Evolutionary conservation across 140 eudicot species (phyloP).

Genomic region (Flaveria floridana): DNA sequence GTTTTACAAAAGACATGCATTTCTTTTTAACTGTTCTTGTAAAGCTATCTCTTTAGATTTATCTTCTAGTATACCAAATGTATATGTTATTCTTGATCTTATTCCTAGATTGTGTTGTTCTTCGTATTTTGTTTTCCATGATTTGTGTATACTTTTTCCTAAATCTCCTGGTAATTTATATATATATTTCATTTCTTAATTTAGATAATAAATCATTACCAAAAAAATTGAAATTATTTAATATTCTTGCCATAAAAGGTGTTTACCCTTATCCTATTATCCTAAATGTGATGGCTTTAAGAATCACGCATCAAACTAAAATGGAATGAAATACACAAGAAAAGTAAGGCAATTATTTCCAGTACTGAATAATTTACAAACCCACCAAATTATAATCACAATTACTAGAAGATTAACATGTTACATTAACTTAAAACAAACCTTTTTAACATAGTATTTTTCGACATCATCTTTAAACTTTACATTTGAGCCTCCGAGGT

Average conservation of each 20-base stretch:
- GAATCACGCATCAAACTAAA: not conserved
- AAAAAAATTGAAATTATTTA: not conserved
- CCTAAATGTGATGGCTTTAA: not conserved
- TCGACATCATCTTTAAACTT: slow-evolving; percentile 30
- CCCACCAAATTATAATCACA: slow-evolving; percentile 30
- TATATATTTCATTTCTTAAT: no score
- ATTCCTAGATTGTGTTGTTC: no score
- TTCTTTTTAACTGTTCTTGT: no score
- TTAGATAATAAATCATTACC: not conserved
- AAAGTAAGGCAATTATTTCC: slow-evolving; percentile 28
- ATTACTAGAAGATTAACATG: slow-evolving; percentile 25
- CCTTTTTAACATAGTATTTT: slow-evolving; percentile 25
- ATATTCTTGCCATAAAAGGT: not conserved
- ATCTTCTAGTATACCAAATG: no score
- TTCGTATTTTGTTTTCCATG: no score
- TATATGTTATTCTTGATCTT: no score
- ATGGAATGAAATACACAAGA: not conserved
- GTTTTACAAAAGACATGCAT: no score
- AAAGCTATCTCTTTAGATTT: no score
- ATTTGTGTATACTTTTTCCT: no score
- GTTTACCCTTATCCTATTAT: not conserved
- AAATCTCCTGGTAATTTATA: no score
- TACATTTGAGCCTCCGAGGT: slow-evolving; percentile 37
- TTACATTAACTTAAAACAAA: slow-evolving; percentile 21
- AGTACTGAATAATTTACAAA: slow-evolving; percentile 36